Percentiles rank a stretch among this genome's conserved stretches.
Evolutionary conservation across 2,329 filamentous ascomycete species (phyloP).

Genomic region (Phaeosphaeriaceae sp.): DNA sequence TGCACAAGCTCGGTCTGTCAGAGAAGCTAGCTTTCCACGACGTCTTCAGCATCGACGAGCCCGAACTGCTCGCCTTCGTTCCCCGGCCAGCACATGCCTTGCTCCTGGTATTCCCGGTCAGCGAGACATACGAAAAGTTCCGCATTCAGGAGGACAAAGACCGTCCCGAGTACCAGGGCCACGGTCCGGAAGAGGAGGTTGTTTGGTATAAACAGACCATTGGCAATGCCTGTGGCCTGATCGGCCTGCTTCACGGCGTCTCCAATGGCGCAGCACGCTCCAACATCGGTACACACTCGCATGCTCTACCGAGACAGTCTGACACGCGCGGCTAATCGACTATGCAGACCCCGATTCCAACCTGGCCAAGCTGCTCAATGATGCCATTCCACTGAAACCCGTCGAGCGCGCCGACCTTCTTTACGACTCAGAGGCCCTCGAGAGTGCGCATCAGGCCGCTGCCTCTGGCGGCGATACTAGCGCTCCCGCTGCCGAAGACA

Average conservation of each 20-base stretch:
- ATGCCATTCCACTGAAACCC: constrained; percentile 75
- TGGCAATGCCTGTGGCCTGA: constrained; percentile 90
- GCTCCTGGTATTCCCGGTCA: constrained; percentile 90
- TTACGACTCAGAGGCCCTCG: constrained; percentile 77
- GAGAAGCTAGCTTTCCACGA: constrained; percentile 81
- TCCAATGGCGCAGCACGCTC: constrained; percentile 75
- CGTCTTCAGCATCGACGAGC: constrained; percentile 88
- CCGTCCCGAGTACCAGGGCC: constrained; percentile 69
- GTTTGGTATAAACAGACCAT: constrained; percentile 98
- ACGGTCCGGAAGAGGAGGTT: constrained; percentile 75
- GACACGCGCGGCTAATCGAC: constrained; percentile 19
- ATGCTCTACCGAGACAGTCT: background rate
- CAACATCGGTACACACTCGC: constrained; percentile 36
- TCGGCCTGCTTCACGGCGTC: constrained; percentile 85
- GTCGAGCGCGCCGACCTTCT: constrained; percentile 73
- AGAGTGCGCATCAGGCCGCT: constrained; percentile 78
- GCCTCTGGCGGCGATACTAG: constrained; percentile 79
- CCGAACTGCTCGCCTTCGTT: constrained; percentile 82
- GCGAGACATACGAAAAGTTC: constrained; percentile 77
- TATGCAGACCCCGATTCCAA: constrained; percentile 57
- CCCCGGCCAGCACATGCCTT: constrained; percentile 88
- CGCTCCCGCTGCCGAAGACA: constrained; percentile 78
- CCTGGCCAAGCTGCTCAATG: constrained; percentile 69
- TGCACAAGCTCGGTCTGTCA: constrained; percentile 87
- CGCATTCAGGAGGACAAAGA: constrained; percentile 75